A percentile compares a stretch with the other conserved stretches of the same genome.
phyloP scores from a whole-genome alignment of 495 filamentous ascomycete genomes.

The Aspergillus leporis region DNA sequence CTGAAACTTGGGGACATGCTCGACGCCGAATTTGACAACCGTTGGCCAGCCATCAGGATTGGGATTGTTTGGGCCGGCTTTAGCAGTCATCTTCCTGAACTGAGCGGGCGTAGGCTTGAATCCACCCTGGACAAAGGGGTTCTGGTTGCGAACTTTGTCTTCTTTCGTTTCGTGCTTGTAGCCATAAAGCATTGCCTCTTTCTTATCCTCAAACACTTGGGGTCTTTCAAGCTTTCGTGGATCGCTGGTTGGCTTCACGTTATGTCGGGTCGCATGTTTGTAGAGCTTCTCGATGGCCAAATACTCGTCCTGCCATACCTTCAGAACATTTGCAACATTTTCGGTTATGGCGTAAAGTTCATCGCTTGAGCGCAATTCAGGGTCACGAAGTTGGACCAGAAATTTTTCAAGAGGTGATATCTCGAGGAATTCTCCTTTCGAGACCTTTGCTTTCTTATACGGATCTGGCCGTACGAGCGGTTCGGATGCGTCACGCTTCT shows the following conservation, averaged over 20 bases:
- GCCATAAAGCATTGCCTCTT: slow-evolving; percentile 44
- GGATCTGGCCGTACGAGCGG: slow-evolving; percentile 46
- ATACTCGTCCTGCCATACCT: slow-evolving; percentile 65
- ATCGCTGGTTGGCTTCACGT: slow-evolving; percentile 24
- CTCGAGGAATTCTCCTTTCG: slow-evolving; percentile 48
- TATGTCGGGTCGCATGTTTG: slow-evolving; percentile 47
- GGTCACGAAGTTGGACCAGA: slow-evolving; percentile 37
- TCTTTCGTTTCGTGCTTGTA: slow-evolving; percentile 39
- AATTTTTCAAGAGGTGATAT: slow-evolving; percentile 34
- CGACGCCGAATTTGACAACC: slow-evolving; percentile 33
- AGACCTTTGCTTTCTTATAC: slow-evolving; percentile 35
- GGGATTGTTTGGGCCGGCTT: slow-evolving; percentile 31
- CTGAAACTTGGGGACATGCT: slow-evolving; percentile 37
- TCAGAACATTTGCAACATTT: slow-evolving; percentile 53
- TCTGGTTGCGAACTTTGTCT: slow-evolving; percentile 32
- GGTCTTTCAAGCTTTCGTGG: slow-evolving; percentile 26
- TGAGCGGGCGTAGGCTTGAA: slow-evolving; percentile 47
- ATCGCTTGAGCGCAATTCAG: slow-evolving; percentile 37
- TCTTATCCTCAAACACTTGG: slow-evolving; percentile 40
- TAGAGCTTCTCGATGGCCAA: slow-evolving; percentile 57
- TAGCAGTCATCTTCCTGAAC: slow-evolving; percentile 39
- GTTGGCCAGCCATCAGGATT: slow-evolving; percentile 45
- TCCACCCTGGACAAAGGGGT: slow-evolving; percentile 45
- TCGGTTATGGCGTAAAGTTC: slow-evolving; percentile 56
- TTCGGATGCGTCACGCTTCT: slow-evolving; percentile 47